A percentile compares a stretch with the other conserved stretches of the same genome.
Conservation (phyloP, 2,329 filamentous ascomycete species). For the Blastomyces percursus region DNA sequence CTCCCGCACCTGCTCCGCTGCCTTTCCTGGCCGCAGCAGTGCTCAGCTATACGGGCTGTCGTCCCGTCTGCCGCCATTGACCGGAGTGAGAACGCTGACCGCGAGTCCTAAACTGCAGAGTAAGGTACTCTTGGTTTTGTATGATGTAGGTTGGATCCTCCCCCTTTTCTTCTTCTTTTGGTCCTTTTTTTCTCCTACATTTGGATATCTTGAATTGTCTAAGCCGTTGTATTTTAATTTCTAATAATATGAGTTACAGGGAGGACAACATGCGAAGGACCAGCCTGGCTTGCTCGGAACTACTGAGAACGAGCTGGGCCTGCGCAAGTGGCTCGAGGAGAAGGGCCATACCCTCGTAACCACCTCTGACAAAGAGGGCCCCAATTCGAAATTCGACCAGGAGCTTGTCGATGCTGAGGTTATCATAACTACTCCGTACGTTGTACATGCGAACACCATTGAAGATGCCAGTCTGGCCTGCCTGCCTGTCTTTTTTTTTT, state of each 20-base stretch:
- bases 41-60: conserved; percentile 21
- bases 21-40: conserved; percentile 3
- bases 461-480: background rate
- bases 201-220: conserved; percentile 1
- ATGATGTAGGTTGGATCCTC: conserved; percentile 55
- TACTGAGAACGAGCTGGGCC: conserved; percentile 94
- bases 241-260: conserved; percentile 32
- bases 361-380: conserved; percentile 94
- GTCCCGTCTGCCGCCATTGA: conserved; percentile 35
- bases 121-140: conserved; percentile 89
- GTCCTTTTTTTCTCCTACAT: background rate
- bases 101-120: conserved; percentile 63
- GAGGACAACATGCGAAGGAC: conserved; percentile 75
- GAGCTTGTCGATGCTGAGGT: conserved; percentile 94
- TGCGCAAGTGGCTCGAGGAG: conserved; percentile 95
- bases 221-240: background rate
- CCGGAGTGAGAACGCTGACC: conserved; percentile 51
- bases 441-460: conserved; percentile 6
- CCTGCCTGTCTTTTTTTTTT: too few relatives aligned
- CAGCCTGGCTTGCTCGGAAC: conserved; percentile 85
- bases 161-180: background rate
- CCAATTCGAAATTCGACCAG: conserved; percentile 85
- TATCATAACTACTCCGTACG: conserved; percentile 96
- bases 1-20: conserved; percentile 31
- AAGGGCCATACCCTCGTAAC: conserved; percentile 94